Evolutionary conservation across 23 red algal genomes (phyloP), one percentile per base, ranked within the genome.

Genomic region (Cyanidium caldarium): DNA sequence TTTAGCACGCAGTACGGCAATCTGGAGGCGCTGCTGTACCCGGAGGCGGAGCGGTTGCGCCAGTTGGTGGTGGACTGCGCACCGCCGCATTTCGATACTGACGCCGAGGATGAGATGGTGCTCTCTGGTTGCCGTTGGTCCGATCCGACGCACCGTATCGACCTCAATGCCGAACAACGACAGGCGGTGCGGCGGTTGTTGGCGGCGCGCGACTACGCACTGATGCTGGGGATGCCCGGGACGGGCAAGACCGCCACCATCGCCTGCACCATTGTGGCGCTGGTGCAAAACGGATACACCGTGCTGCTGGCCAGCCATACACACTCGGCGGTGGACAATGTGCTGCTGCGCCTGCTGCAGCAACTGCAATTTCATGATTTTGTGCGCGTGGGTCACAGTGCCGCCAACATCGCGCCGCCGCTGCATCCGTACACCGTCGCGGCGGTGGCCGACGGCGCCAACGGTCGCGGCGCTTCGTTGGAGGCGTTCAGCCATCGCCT

Each of bases 321-420:
- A 35, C 79, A 94, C 68, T 65, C 78, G 12, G 81, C 88, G n/a
- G 88, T 94, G 33, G 88, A 94, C 45, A 94, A 94, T 65, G 65
- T 94, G 58, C 68, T 94, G 25, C 39, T 23, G 3, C 44, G 75
- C 26, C 72, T 94, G 28, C 26, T 86, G 21, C 20, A 68, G 7
- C 34, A 38, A 16, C n/a, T n/a, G n/a, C 19, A 61, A 28, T 7
- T 61, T 28, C 51, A 61, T 70, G 69, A 37, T 51, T 92, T 87
- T 46, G 58, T 80, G 44, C 69, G 83, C 1, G 30, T 87, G 15
- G 76, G 76, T 14, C 44, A 68, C 21, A 71, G 65, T 33, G 14
- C 37, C 14, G 15, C 46, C 58, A 65, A 71, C 1, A 57, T 87
- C 1, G 67, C 68, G 39, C 17, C 38, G 35, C 33, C 20, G 38